Evolutionary conservation across 176 grass and related monocot genomes (phyloP), one percentile per base, ranked within the genome.

Genomic region (Aechmea fasciata): DNA sequence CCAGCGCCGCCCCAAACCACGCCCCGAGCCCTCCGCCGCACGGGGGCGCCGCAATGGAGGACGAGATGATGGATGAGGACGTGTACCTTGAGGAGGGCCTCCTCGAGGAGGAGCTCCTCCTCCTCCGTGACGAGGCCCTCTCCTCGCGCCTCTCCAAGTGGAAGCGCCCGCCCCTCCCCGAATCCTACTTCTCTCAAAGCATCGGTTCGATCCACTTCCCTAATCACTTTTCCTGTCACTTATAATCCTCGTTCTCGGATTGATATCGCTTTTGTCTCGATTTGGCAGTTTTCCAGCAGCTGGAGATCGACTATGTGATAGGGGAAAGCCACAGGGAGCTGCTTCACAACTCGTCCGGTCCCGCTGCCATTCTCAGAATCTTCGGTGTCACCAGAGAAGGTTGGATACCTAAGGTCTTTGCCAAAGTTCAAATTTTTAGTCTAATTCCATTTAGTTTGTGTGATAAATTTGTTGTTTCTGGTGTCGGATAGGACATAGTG

Each of bases 41-140:
- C 55, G 50, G 72, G 9, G 14, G 19, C 1, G 29, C 10, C 23
- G 59, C 15, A 12, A 72, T 23, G 75, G 93, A 91, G 80, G 91
- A 97, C 82, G 90, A 95, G 64, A 97, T 97, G 94, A 90, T 93
- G 86, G 94, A 97, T 53, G 94, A 92, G 62, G 94, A 97, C 62
- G 77, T 97, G 11, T 97, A 87, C 71, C 82, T 97, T 10, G 94
- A 97, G 14, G 84, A 97, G 47, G 50, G 79, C 22, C 64, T 96
- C 48, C 63, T 96, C 77, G 76, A 85, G 65, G 89, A 83, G 48
- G 86, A 82, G 18, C 75, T 97, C 64, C 74, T 89, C 4, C 77
- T 90, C 65, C 65, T 87, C 49, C 81, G 82, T 14, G 74, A 83
- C n/a, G 84, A 97, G 84, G 84, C 86, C 29, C 72, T 90, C 5